Evolutionary conservation across 768 basidiomycete genomes (phyloP).

Genomic region (Suillus cothurnatus): DNA sequence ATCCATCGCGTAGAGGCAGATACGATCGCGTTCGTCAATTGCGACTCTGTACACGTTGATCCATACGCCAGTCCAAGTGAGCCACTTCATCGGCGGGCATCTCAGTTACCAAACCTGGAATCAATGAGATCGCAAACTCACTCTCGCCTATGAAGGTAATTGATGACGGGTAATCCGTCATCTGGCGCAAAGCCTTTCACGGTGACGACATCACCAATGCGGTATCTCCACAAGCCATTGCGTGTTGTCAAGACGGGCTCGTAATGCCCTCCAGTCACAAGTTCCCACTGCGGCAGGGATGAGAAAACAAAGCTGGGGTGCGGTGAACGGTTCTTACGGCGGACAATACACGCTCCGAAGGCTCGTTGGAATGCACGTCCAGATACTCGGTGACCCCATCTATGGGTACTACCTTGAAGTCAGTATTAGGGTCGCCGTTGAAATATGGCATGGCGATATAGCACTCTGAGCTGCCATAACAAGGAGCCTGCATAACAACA

Average conservation of each 20-base stretch:
- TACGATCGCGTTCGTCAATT: slow-evolving; percentile 2
- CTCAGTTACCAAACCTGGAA: background rate
- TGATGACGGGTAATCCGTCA: slow-evolving; percentile 13
- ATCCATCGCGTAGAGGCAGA: slow-evolving; percentile 5
- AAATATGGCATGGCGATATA: background rate
- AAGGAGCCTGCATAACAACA: background rate
- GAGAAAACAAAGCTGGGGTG: background rate
- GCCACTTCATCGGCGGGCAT: slow-evolving; percentile 7
- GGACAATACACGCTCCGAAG: background rate
- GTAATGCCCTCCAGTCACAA: slow-evolving; percentile 10
- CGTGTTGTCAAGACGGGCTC: slow-evolving; percentile 11
- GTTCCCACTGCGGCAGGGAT: slow-evolving; percentile 7
- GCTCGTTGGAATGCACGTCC: background rate
- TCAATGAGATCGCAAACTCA: background rate
- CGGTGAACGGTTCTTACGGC: background rate
- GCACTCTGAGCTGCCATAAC: slow-evolving; percentile 6
- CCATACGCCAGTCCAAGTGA: slow-evolving; percentile 6
- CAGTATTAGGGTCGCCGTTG: background rate
- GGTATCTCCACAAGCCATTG: slow-evolving; percentile 15
- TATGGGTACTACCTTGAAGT: background rate
- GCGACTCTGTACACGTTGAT: slow-evolving; percentile 2
- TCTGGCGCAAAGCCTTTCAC: slow-evolving; percentile 13
- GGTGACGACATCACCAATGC: slow-evolving; percentile 10
- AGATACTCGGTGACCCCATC: slow-evolving; percentile 8
- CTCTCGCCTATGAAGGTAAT: slow-evolving; percentile 8